Base-by-base conservation (phyloP, 2,329 filamentous ascomycete genomes). In the Aureobasidium subglaciale region DNA sequence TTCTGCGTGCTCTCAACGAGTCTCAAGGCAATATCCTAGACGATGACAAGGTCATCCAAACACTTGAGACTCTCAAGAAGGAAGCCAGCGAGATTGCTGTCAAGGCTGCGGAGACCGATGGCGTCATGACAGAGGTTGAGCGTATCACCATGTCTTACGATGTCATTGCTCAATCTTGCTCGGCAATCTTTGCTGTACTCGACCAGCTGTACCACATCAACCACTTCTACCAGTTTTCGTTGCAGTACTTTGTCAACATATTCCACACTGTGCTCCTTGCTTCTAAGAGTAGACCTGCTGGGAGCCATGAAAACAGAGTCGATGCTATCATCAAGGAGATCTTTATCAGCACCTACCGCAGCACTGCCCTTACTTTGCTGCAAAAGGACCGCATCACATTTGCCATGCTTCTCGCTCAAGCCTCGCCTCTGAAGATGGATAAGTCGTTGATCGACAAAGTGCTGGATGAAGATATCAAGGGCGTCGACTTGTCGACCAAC, bases 181-280 rank as follows among this genome's bases (percentile, higher is more conserved):
- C 92, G 74, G 91, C 93, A 55, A 92, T 99, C 38, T 99, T 97
- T 70, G 90, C 95, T 29, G 88, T 99, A 13, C 78, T 99, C 59
- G 95, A 99, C 74, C 92, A 99, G 71, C 82, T 99, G 57, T 92
- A 97, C 72, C 95, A 96, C 68, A 85, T 99, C 70, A 96, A 99
- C 71, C 93, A 97, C 77, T 97, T 97, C 74, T 99, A 99, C 72
- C 95, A 97, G 70, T 99, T 99, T 78, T 99, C 93, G 34, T 80
- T 99, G 58, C 91, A 96, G 71, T 99, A 96, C 74, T 99, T 99
- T 74, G 82, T 96, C 55, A 88, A 96, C 69, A 99, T 99, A 63
- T 99, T 99, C 81, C 88, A 95, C 68, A 84, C 87, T 5, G 93
- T 99, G 7, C 79, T 99, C 35, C 87, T 87, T 63, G 81, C 83